Evolutionary conservation across 306 rosid species (phyloP), one percentile per base, ranked within the genome.

Genomic region (Calophaca sinica): DNA sequence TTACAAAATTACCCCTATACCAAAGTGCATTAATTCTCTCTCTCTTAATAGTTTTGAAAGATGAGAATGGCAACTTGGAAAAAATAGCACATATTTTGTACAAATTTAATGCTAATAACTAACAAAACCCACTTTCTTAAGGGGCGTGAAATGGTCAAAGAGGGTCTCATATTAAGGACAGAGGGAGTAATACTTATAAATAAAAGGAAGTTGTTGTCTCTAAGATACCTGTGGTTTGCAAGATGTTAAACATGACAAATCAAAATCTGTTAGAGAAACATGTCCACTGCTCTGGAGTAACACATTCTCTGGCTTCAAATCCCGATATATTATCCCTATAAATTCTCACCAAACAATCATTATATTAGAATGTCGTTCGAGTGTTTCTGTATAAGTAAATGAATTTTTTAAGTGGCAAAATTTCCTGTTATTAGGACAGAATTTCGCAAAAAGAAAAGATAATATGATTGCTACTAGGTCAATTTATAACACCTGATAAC

Each of bases 291-390:
- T 53, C 61, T 91, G 98, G 29, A 94, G 88, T 74, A 94, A 77
- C 67, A 94, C 93, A 81, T 94, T 94, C 76, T 94, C 98, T 29
- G 98, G 98, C 90, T 94, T 94, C 84, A 94, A 81, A 86, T 94
- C 98, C 42, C 98, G 76, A 77, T 94, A 94, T 63, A 94, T 94
- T 87, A 94, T 89, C 70, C 98, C 98, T 94, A 74, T 20, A 70
- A 15, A 63, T 84, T 72, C 12, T 58, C 81, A 73, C 11, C 53
- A 13, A 70, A 70, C 45, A 64, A 15, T 45, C 42, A 52, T 72
- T 29, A 68, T 66, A 11, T 41, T 68, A 2, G 15, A 79, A 79
- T 55, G 54, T 29, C 38, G 36, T n/a, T n/a, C 53, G 6, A 8
- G 32, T 61, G 31, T 46, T 7, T 7, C 32, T 10, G 28, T 6